Evolutionary conservation across 2,329 filamentous ascomycete species (phyloP).

Genomic region (Aureobasidium vineae): DNA sequence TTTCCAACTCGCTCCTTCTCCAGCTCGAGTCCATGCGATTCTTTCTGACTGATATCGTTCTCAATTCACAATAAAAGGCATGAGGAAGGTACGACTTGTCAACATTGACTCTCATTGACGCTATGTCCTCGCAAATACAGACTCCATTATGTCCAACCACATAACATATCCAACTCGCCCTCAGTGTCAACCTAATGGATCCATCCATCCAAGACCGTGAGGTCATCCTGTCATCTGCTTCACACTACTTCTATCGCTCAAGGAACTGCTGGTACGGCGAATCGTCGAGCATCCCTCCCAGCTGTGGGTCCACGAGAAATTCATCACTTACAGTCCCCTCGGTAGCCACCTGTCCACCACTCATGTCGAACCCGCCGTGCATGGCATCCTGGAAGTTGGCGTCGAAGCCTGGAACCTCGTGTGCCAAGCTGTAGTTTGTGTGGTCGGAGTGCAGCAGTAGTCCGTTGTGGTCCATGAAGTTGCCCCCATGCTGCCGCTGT

Average conservation of each 20-base stretch:
- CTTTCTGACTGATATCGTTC: background rate
- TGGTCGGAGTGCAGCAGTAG: slow-evolving; percentile 21
- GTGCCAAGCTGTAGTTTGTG: slow-evolving; percentile 8
- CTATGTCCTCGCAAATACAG: background rate
- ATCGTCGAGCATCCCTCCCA: slow-evolving; percentile 21
- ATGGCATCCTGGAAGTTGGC: slow-evolving; percentile 18
- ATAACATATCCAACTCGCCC: background rate
- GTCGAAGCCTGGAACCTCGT: background rate
- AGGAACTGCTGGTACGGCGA: slow-evolving; percentile 24
- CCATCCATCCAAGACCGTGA: slow-evolving; percentile 1
- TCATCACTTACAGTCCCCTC: background rate
- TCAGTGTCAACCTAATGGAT: background rate
- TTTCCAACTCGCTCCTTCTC: background rate
- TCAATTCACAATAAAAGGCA: background rate
- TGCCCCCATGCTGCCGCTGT: slow-evolving; percentile 23
- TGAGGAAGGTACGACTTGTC: background rate
- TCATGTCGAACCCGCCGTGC: slow-evolving; percentile 5
- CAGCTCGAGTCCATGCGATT: background rate
- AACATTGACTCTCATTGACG: background rate
- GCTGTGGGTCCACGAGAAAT: slow-evolving; percentile 23
- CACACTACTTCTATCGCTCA: background rate
- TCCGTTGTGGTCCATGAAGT: slow-evolving; percentile 22
- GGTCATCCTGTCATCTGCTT: background rate
- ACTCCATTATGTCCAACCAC: slow-evolving; percentile 1
- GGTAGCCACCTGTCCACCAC: slow-evolving; percentile 1